phyloP scores from a whole-genome alignment of 2,329 filamentous ascomycete genomes.

The Venturia asperata region DNA sequence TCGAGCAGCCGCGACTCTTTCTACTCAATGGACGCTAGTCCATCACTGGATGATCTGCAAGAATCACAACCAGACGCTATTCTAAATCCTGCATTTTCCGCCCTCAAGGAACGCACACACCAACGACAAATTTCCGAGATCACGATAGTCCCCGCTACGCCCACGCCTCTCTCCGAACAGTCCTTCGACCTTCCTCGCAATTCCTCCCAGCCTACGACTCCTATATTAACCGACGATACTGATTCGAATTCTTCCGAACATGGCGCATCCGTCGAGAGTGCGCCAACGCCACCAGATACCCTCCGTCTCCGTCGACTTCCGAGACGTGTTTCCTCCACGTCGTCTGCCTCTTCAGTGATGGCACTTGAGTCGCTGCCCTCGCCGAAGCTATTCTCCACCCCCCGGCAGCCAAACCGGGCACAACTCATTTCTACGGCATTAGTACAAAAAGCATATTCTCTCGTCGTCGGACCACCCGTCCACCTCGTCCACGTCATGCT shows the following conservation, averaged over 20 bases:
- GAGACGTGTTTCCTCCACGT: not conserved
- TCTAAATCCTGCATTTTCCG: not conserved
- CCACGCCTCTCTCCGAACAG: conserved; percentile 7
- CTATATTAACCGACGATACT: conserved; percentile 39
- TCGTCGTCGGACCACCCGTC: conserved; percentile 72
- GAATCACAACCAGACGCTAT: not conserved
- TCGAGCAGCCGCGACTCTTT: conserved; percentile 32
- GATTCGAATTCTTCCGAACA: conserved; percentile 17
- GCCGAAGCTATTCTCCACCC: conserved; percentile 57
- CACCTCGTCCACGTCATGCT: conserved; percentile 74
- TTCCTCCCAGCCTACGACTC: conserved; percentile 33
- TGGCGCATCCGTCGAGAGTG: conserved; percentile 29
- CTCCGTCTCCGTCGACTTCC: conserved; percentile 32
- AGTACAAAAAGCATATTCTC: conserved; percentile 67
- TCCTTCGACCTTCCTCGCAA: not conserved
- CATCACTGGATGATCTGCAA: not conserved
- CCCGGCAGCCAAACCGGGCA: conserved; percentile 16
- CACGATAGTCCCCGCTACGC: conserved; percentile 26
- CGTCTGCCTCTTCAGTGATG: not conserved
- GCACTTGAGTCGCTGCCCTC: conserved; percentile 41
- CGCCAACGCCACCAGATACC: conserved; percentile 34
- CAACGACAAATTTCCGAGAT: conserved; percentile 31
- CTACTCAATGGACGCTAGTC: conserved; percentile 28
- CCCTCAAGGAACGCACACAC: conserved; percentile 9
- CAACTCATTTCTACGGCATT: conserved; percentile 46